Conservation (phyloP, 2,329 filamentous ascomycete species). For the Exophiala oligosperma region DNA sequence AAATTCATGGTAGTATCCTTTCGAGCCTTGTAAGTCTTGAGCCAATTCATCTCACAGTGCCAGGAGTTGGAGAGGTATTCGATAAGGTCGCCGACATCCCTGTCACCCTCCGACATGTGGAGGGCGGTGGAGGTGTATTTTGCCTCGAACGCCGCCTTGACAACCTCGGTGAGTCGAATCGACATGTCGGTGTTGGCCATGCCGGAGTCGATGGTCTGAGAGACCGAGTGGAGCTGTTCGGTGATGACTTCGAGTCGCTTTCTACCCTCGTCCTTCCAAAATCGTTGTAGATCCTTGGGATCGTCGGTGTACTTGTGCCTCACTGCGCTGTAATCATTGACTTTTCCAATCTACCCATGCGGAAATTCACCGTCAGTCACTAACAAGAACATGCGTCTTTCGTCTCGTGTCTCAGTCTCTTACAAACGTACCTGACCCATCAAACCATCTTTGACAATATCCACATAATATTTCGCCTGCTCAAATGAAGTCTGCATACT, state of each 20-base stretch:
- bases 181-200: constrained; percentile 33
- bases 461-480: constrained; percentile 4
- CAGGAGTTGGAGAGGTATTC: constrained; percentile 31
- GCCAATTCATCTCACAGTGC: constrained; percentile 33
- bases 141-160: constrained; percentile 23
- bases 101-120: neutral
- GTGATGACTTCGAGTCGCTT: constrained; percentile 15
- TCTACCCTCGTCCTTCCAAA: neutral
- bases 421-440: neutral
- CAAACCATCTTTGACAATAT: neutral
- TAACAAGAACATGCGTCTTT: too few species aligned
- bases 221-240: constrained; percentile 34
- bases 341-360: constrained; percentile 24
- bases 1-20: constrained; percentile 31
- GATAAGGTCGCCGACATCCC: constrained; percentile 23
- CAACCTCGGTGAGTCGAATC: constrained; percentile 24
- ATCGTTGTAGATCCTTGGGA: constrained; percentile 25
- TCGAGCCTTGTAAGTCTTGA: constrained; percentile 31
- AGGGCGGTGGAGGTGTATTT: constrained; percentile 15
- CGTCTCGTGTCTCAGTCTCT: neutral
- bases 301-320: constrained; percentile 25
- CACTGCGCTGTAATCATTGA: constrained; percentile 25
- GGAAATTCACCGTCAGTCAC: neutral
- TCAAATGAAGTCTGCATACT: too few species aligned
- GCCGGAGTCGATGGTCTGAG: constrained; percentile 33